A percentile compares a stretch with the other conserved stretches of the same genome.
Conservation (phyloP, 495 filamentous ascomycete genomes). For the Penicillium pulvis region DNA sequence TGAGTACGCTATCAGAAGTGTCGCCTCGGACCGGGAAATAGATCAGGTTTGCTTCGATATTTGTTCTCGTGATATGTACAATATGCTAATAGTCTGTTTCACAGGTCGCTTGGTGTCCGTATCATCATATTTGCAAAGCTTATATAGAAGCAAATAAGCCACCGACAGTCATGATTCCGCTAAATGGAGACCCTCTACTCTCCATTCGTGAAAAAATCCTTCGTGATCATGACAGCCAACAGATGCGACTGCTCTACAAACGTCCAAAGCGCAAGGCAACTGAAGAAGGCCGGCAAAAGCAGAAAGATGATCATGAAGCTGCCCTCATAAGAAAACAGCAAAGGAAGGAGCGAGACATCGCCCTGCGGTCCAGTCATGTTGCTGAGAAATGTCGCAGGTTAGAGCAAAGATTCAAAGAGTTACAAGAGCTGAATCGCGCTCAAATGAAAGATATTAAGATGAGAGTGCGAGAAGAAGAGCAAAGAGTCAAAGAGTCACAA, state of each 20-base stretch:
- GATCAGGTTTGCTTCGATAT: conserved; percentile 2
- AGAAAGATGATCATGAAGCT: conserved; percentile 1
- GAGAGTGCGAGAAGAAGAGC: not conserved
- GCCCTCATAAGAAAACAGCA: conserved; percentile 1
- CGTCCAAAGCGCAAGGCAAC: conserved; percentile 1
- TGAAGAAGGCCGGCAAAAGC: conserved; percentile 8
- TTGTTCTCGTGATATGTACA: not conserved
- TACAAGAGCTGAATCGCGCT: not conserved
- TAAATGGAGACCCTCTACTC: not conserved
- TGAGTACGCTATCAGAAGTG: not conserved
- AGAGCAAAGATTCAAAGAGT: not conserved
- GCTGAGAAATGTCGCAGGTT: not conserved
- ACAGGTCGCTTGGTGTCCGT: conserved; percentile 2
- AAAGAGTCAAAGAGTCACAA: not conserved
- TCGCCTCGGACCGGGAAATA: not conserved
- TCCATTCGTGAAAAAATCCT: not conserved
- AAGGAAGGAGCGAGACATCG: conserved; percentile 3
- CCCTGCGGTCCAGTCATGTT: not conserved
- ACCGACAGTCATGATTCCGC: not conserved
- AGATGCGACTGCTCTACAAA: not conserved
- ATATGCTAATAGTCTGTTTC: not conserved
- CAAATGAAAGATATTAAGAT: not conserved
- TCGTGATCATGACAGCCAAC: not conserved
- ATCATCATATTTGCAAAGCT: conserved; percentile 8
- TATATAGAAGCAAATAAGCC: not conserved